These are phyloP conservation scores for Trichosporon sp. DNA, from an alignment of 1,284 basidiomycete genomes.

Conservation along the genomic window DNA sequence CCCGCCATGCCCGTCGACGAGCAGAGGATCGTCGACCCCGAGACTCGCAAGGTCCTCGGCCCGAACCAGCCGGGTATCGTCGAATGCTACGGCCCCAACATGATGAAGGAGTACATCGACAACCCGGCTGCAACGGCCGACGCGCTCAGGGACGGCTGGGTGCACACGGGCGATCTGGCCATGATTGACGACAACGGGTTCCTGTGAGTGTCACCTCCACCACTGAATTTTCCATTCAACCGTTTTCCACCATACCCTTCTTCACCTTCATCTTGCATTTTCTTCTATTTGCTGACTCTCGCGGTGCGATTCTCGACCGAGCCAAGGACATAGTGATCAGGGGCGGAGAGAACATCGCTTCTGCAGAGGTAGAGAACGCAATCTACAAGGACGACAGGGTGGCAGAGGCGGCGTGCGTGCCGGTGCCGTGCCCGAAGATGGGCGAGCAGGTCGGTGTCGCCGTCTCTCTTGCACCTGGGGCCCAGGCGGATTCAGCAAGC, in stretches of 20 bases:
- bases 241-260: too few species aligned
- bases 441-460: conserved; percentile 50
- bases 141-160: conserved; percentile 48
- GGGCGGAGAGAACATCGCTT: conserved; percentile 53
- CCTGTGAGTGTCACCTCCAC: conserved; percentile 33
- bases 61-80: conserved; percentile 40
- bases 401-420: conserved; percentile 46
- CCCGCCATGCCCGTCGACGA: conserved; percentile 45
- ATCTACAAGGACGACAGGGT: conserved; percentile 43
- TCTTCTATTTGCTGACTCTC: background rate
- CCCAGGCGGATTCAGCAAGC: background rate
- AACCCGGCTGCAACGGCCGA: conserved; percentile 35
- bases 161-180: conserved; percentile 51
- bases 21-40: conserved; percentile 43
- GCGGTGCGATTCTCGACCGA: conserved; percentile 38
- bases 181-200: conserved; percentile 45
- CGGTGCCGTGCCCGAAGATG: conserved; percentile 42
- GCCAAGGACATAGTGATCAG: conserved; percentile 54
- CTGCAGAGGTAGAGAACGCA: conserved; percentile 50
- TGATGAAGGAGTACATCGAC: conserved; percentile 46
- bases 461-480: conserved; percentile 38
- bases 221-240: background rate
- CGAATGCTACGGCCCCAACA: conserved; percentile 44
- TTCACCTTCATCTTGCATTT: background rate
- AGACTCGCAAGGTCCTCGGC: conserved; percentile 33